Base-by-base conservation (phyloP, 306 rosid species). In the Lathyrus oleraceus region DNA sequence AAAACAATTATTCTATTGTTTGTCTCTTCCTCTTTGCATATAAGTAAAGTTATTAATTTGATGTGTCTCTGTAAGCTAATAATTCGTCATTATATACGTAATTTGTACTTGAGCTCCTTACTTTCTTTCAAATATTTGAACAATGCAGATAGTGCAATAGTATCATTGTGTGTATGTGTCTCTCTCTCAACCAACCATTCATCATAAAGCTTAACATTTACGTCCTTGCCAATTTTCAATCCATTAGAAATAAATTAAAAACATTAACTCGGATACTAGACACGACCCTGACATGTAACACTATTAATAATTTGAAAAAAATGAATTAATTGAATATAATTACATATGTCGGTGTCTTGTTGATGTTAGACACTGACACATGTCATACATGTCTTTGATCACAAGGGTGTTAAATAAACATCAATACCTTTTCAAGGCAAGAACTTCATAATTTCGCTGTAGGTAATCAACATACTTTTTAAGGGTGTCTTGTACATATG, bases 401-500 rank as follows among this genome's bases (percentile, higher is more conserved):
- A 35, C 39, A 35, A 35, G 39, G n/a, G n/a, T 0, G 39, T 35
- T 35, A 35, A 35, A 35, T 35, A 56, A 71, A 72, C 65, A 8
- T n/a, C 17, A 60, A 27, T 64, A 91, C 97, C 85, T 88, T 77
- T 81, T 90, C 61, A 93, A 82, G 66, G 98, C 80, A 79, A 94
- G 91, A 81, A 94, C 88, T 78, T 87, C 70, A 35, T 88, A 85
- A 74, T 90, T 94, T 63, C 89, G 82, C 52, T 97, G 54, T 16
- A 94, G 82, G 84, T 74, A 88, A 67, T 90, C 88, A 0, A 86
- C 97, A 71, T 94, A 52, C 38, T 85, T 87, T 57, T 76, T 83
- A 13, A 90, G 97, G 71, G 98, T 96, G 45, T 85, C 91, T 81
- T 94, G 98, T 9, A 88, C 96, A 83, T 94, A 94, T 28, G 89